phyloP scores from a whole-genome alignment of 2,329 filamentous ascomycete genomes.

The Fusarium newnesense region DNA sequence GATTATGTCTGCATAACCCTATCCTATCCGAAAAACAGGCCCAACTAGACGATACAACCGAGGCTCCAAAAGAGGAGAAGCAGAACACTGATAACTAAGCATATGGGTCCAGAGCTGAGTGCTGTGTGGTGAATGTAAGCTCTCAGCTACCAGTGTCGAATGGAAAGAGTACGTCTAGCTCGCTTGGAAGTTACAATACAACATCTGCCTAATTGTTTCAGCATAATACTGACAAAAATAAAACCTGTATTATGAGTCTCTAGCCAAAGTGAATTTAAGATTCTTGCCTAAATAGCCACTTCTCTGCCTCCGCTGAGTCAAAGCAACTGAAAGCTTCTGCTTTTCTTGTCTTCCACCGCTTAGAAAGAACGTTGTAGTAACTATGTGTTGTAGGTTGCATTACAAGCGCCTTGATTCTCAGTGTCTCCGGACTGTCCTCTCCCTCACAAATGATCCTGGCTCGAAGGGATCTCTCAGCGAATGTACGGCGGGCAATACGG shows the following conservation, averaged over 20 bases:
- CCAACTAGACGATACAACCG: background rate
- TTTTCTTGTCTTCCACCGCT: background rate
- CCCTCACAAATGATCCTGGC: too few relatives aligned
- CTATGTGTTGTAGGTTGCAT: background rate
- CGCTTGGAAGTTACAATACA: too few relatives aligned
- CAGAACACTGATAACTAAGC: background rate
- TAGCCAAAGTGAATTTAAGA: background rate
- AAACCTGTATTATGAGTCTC: background rate
- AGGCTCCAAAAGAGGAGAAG: background rate
- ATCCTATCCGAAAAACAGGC: background rate
- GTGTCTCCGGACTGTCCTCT: background rate
- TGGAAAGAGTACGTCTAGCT: too few relatives aligned
- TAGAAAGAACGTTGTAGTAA: too few relatives aligned
- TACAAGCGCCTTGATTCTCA: background rate
- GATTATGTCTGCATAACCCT: background rate
- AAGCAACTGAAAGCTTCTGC: too few relatives aligned
- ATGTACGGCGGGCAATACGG: too few relatives aligned
- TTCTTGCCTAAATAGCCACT: background rate
- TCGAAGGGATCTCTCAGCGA: too few relatives aligned
- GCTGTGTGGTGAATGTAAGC: background rate
- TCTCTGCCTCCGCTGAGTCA: too few relatives aligned
- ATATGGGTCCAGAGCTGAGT: too few relatives aligned
- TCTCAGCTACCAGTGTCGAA: too few relatives aligned
- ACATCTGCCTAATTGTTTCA: rapidly evolving
- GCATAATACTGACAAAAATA: rapidly evolving